A percentile compares a stretch with the other conserved stretches of the same genome.
Conservation (phyloP, 176 grass and related monocot genomes). For the Echinochloa phyllopogon region DNA sequence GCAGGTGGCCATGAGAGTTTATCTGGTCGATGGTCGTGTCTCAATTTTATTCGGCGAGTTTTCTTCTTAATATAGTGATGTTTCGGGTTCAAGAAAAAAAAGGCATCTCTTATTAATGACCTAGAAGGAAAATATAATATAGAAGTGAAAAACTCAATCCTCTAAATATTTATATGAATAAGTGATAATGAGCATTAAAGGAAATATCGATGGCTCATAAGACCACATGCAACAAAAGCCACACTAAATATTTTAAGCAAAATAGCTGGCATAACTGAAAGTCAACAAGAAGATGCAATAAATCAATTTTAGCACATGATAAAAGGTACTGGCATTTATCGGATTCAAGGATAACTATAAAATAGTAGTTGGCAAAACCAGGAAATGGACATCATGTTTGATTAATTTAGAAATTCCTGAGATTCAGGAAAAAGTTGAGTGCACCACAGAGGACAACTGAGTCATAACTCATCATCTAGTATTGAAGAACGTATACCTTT, state of each 20-base stretch:
- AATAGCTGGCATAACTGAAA: conserved; percentile 10
- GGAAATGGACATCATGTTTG: neutral
- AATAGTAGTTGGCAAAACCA: neutral
- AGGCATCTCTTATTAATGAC: neutral
- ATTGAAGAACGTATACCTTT: conserved; percentile 67
- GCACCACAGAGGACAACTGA: neutral
- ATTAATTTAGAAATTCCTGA: conserved; percentile 6
- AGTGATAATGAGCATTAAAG: neutral
- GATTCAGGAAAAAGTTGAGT: conserved; percentile 19
- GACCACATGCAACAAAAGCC: conserved; percentile 14
- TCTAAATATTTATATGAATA: conserved; percentile 14
- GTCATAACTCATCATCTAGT: neutral
- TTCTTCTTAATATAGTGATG: neutral
- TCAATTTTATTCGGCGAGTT: neutral
- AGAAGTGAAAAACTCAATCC: neutral
- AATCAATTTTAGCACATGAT: conserved; percentile 12
- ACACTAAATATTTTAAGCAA: neutral
- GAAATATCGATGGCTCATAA: neutral
- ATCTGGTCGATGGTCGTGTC: neutral
- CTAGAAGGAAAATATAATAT: neutral
- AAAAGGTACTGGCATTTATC: conserved; percentile 9
- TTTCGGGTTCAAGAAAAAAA: neutral
- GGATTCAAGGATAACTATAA: conserved; percentile 14
- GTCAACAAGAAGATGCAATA: conserved; percentile 18
- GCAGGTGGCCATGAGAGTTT: neutral